Conservation (phyloP, 1,284 basidiomycete species). For the Naganishia liquefaciens region DNA sequence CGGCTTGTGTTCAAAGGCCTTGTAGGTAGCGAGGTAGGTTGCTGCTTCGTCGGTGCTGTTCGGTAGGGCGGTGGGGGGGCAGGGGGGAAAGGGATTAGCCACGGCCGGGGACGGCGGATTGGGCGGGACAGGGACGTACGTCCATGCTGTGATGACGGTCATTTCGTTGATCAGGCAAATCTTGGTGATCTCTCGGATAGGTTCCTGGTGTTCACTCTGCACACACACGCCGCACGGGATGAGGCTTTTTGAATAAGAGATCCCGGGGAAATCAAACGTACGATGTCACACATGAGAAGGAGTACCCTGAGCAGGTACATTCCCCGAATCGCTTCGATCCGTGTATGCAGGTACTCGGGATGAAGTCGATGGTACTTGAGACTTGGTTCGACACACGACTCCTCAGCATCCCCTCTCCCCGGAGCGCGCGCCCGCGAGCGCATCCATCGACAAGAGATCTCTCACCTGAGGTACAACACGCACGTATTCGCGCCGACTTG, state of each 20-base stretch:
- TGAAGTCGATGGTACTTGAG: conserved; percentile 93
- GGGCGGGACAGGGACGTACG: conserved; percentile 62
- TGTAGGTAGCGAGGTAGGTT: conserved; percentile 85
- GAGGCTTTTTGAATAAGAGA: neutral
- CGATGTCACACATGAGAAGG: conserved; percentile 90
- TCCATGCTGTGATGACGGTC: conserved; percentile 89
- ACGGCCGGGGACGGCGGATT: neutral
- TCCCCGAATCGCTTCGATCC: conserved; percentile 81
- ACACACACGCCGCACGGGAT: neutral
- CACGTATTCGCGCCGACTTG: conserved; percentile 94
- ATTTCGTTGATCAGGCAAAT: conserved; percentile 87
- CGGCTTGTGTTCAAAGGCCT: conserved; percentile 89
- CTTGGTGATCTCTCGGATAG: conserved; percentile 92
- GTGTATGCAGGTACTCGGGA: conserved; percentile 91
- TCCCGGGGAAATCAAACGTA: conserved; percentile 55
- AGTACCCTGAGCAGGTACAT: conserved; percentile 82
- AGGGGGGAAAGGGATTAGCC: neutral
- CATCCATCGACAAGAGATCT: neutral
- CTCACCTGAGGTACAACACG: conserved; percentile 84
- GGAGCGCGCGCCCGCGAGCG: too few species aligned
- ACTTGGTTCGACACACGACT: conserved; percentile 55
- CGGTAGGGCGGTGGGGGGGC: too few species aligned
- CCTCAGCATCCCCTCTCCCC: neutral
- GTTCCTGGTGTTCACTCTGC: conserved; percentile 84
- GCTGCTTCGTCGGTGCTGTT: conserved; percentile 88